Base-by-base conservation (phyloP, 2,329 filamentous ascomycete species). In the Exserohilum rostratum region DNA sequence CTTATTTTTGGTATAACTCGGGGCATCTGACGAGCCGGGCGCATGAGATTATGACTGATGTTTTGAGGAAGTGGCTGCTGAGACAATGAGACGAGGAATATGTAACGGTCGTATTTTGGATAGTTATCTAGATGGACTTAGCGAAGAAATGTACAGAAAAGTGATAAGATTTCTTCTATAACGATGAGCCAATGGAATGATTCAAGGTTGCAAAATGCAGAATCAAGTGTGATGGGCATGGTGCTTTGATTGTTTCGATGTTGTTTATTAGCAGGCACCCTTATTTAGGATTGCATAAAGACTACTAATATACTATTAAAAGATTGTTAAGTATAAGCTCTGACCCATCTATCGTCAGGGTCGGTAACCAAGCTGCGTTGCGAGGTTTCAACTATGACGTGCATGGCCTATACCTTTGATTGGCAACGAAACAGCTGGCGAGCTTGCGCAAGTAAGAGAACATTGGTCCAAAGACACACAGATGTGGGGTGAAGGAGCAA, bases 1-100 rank as follows among this genome's bases (percentile, higher is more conserved):
- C 75, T 34, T 82, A 81, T 61, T 79, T 81, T 47, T 81, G 79
- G 80, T 81, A 77, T 46, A 77, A 81, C 58, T 74, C 72, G 5
- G 79, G 79, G 1, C 80, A 82, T 73, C 68, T 80, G 62, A 79
- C 76, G 1, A 79, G 70, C 44, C 68, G 73, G 37, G 69, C 76
- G 1, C 79, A 81, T 65, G 59, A 71, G 45, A 65, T 77, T 31
- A 62, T 80, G 45, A 75, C 77, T 0, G 61, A 53, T 20, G 48
- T 47, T 30, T 40, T 71, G 46, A 46, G 40, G 17, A 60, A 51
- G 40, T 69, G 65, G 62, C 42, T 69, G 50, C 11, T 39, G n/a
- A 39, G 38, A 29, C 60, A 62, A 45, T 48, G 52, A 42, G 17
- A 11, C 17, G 4, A n/a, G n/a, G 6, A n/a, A n/a, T 42, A 4